phyloP scores from a whole-genome alignment of 139 green algal species.

The Limnomonas spitsbergensis region DNA sequence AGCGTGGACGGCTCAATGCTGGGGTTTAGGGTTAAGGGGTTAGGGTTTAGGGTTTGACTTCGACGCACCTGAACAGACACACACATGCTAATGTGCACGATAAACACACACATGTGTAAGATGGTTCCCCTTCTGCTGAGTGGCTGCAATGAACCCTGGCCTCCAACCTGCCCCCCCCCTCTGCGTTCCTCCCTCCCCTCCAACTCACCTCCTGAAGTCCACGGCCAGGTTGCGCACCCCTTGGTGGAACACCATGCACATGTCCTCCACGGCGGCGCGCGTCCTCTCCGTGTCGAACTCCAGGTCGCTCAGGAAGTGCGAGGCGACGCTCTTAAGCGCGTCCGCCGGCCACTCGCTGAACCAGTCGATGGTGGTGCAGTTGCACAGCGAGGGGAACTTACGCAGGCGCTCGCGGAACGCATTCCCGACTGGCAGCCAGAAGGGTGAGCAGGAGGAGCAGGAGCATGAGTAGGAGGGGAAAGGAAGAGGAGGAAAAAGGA shows the following conservation, averaged over 20 bases:
- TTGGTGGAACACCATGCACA: slow-evolving; percentile 3
- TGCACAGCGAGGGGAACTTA: slow-evolving; percentile 78
- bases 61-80: slow-evolving; percentile 66
- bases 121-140: too few species aligned
- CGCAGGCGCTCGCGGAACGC: slow-evolving; percentile 69
- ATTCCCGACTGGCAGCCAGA: slow-evolving; percentile 49
- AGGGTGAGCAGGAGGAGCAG: too few species aligned
- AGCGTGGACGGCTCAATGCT: too few species aligned
- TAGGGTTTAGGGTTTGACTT: slow-evolving; percentile 32
- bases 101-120: slow-evolving; percentile 30
- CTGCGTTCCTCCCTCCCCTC: too few species aligned
- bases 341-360: slow-evolving; percentile 55
- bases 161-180: neutral
- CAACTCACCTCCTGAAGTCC: neutral
- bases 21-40: too few species aligned
- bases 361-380: slow-evolving; percentile 85
- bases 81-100: slow-evolving; percentile 56
- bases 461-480: too few species aligned
- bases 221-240: neutral
- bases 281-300: slow-evolving; percentile 54
- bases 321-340: slow-evolving; percentile 55
- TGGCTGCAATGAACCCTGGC: too few species aligned
- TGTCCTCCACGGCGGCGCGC: neutral
- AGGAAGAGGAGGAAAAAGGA: too few species aligned
- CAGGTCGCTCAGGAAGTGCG: slow-evolving; percentile 59